Evolutionary conservation across 225 moss, liverwort and hornwort species (phyloP).

Genomic region (Antitrichia curtipendula): DNA sequence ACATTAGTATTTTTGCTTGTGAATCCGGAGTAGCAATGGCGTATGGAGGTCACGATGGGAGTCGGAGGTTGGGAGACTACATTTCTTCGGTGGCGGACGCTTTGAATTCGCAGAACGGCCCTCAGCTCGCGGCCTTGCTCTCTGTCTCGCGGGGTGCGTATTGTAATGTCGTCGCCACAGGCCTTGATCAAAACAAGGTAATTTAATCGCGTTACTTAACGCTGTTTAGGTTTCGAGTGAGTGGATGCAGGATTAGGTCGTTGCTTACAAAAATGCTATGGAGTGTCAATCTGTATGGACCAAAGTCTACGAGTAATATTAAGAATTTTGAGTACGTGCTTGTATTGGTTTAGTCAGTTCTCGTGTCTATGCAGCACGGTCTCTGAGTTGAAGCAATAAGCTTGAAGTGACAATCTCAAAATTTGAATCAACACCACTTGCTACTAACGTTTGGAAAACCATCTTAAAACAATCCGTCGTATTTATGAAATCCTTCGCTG

Average conservation of each 20-base stretch:
- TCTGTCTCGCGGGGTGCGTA: constrained; percentile 47
- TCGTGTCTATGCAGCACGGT: background rate
- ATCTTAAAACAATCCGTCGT: background rate
- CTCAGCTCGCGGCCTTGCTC: constrained; percentile 33
- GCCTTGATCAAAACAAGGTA: constrained; percentile 56
- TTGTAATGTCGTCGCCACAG: constrained; percentile 39
- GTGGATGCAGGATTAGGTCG: background rate
- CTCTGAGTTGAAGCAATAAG: background rate
- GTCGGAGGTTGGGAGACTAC: constrained; percentile 59
- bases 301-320: background rate
- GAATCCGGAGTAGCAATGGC: constrained; percentile 10
- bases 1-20: background rate
- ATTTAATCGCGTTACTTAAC: background rate
- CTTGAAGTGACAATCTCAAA: background rate
- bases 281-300: background rate
- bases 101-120: constrained; percentile 48
- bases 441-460: background rate
- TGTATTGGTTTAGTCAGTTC: background rate
- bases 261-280: background rate
- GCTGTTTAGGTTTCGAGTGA: background rate
- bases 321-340: background rate
- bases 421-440: background rate
- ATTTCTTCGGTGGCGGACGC: constrained; percentile 54
- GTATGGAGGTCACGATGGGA: constrained; percentile 45
- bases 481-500: background rate